Base-by-base conservation (phyloP, 805 yeast species). In the Zygotorulaspora sp. region DNA sequence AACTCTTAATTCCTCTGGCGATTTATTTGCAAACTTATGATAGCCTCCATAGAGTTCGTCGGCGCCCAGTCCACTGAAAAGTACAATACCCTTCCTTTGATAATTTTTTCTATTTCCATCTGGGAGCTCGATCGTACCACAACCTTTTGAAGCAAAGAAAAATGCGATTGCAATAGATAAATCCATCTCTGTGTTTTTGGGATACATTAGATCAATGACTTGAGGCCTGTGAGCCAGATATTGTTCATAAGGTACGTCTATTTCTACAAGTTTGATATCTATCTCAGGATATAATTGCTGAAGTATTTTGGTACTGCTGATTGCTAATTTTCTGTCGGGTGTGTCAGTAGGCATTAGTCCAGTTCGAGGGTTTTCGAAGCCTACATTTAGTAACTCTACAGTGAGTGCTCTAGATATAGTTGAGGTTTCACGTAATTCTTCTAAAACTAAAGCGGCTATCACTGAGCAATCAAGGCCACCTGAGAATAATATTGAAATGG, bases 21-120 rank as follows among this genome's bases (percentile, higher is more conserved):
- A 63, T 26, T 62, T 61, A 22, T 65, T 64, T 11, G 61, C 80
- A 50, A 92, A 94, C 30, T 97, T 71, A 15, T 95, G 84, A 58
- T 92, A 92, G 0, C 99, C 99, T 0, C 96, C 99, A 67, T 84
- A 89, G 13, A 92, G 63, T 61, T 92, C 99, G 63, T 92, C 99
- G 0, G 98, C 98, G 1, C 99, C 99, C 9, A 92, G 68, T 0
- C 99, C 99, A 37, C 96, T 85, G 23, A 92, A 66, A 6, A 92
- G 59, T 0, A 92, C 95, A 47, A 77, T 74, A 6, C 87, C 74
- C 6, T 62, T 57, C 13, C 88, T 74, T 2, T 54, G 45, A 49
- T 79, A 82, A 12, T 49, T 36, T 3, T n/a, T 28, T 2, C 39
- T 35, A 12, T 52, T 41, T 1, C 44, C 52, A 14, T 49, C 18